Conservation (phyloP, 176 grass and related monocot species). For the Secale cereale region DNA sequence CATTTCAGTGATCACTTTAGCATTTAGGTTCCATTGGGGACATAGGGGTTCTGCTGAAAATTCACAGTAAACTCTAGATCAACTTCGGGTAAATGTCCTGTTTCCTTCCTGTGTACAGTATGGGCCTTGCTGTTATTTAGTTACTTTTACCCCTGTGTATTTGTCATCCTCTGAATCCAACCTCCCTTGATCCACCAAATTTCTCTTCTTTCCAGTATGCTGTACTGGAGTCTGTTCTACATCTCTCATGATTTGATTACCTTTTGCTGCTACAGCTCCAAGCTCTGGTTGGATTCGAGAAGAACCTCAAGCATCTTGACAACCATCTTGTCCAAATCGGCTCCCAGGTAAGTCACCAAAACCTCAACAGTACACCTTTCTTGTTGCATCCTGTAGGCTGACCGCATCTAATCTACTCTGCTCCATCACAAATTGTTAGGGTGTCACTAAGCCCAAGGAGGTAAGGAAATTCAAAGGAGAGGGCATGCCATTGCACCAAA, state of each 20-base stretch:
- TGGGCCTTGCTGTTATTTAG: not conserved
- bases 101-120: not conserved
- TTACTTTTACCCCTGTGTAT: not conserved
- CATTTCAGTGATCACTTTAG: not conserved
- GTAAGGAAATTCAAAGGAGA: conserved; percentile 90
- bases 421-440: conserved; percentile 33
- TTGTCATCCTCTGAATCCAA: conserved; percentile 2
- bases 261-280: conserved; percentile 55
- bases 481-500: conserved; percentile 92
- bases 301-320: conserved; percentile 82
- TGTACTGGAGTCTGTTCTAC: not conserved
- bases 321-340: conserved; percentile 86
- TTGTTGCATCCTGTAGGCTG: not conserved
- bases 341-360: conserved; percentile 47
- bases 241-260: conserved; percentile 13
- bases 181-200: not conserved
- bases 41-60: not conserved
- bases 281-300: conserved; percentile 97
- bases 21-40: not conserved
- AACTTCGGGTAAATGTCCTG: not conserved
- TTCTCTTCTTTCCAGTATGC: not conserved
- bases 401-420: not conserved
- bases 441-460: conserved; percentile 91
- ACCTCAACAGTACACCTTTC: not conserved
- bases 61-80: not conserved